Conservation (phyloP, 1,284 basidiomycete species). For the Clitocybe nebularis region DNA sequence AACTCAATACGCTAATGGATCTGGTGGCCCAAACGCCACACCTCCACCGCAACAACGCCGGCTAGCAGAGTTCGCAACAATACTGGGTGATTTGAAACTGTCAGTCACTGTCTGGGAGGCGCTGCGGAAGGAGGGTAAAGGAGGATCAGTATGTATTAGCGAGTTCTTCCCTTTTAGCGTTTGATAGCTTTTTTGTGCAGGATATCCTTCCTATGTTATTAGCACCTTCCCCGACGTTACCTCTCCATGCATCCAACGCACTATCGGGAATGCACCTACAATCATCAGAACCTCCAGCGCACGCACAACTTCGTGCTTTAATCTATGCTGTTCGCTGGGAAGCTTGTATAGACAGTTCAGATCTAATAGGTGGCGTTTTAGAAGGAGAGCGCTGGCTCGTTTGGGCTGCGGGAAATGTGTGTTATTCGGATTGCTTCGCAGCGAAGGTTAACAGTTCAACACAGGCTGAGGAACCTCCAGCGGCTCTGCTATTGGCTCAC, state of each 20-base stretch:
- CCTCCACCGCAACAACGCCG: constrained; percentile 71
- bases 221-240: constrained; percentile 57
- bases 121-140: constrained; percentile 74
- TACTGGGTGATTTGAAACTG: constrained; percentile 86
- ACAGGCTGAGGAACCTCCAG: constrained; percentile 78
- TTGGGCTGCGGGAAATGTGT: constrained; percentile 74
- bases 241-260: constrained; percentile 58
- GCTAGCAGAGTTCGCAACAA: constrained; percentile 94
- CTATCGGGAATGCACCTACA: constrained; percentile 41
- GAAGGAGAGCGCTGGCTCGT: constrained; percentile 80
- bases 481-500: constrained; percentile 69
- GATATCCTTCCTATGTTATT: constrained; percentile 72
- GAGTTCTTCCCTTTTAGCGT: constrained; percentile 2
- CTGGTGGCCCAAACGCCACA: constrained; percentile 21
- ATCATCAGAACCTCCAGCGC: constrained; percentile 49
- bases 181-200: constrained; percentile 30
- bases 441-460: too few relatives aligned
- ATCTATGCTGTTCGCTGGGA: constrained; percentile 74
- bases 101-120: constrained; percentile 86
- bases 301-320: constrained; percentile 60
- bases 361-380: constrained; percentile 52
- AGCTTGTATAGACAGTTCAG: constrained; percentile 49
- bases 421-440: constrained; percentile 29
- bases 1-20: constrained; percentile 22
- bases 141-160: constrained; percentile 59